Evolutionary conservation across 1,284 basidiomycete species (phyloP).

Genomic region (Trichosporon sp.): DNA sequence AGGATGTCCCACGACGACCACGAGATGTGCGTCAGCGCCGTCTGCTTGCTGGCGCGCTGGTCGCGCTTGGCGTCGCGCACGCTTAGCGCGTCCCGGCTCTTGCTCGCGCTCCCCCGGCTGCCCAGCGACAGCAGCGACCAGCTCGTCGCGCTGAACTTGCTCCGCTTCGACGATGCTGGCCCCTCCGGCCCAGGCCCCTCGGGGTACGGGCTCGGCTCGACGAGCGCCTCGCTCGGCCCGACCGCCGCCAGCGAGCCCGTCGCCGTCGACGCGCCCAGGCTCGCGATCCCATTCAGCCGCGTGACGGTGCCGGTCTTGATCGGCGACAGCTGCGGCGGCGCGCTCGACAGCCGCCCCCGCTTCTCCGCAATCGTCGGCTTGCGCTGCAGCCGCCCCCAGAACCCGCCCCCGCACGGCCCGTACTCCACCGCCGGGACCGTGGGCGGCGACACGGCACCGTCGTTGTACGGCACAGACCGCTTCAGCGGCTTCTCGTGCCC

Average conservation of each 20-base stretch:
- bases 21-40: not conserved
- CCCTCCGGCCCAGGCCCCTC: not conserved
- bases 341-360: not conserved
- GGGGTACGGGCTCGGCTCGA: not conserved
- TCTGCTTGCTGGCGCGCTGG: not conserved
- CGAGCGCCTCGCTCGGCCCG: not conserved
- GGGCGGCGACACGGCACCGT: not conserved
- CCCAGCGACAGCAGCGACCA: not conserved
- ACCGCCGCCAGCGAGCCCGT: not conserved
- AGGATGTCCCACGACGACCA: not conserved
- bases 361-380: not conserved
- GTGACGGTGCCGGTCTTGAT: not conserved
- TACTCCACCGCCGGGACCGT: not conserved
- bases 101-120: not conserved
- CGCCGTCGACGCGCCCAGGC: not conserved
- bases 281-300: not conserved
- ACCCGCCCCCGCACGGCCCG: not conserved
- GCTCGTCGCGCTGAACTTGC: not conserved
- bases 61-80: not conserved
- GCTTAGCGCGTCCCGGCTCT: not conserved
- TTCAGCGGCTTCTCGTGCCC: not conserved
- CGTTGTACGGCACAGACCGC: not conserved
- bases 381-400: not conserved
- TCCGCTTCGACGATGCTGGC: not conserved
- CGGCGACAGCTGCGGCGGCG: not conserved